Base-by-base conservation (phyloP, 169 alveolate genomes). In the Cyclospora cayetanensis region DNA sequence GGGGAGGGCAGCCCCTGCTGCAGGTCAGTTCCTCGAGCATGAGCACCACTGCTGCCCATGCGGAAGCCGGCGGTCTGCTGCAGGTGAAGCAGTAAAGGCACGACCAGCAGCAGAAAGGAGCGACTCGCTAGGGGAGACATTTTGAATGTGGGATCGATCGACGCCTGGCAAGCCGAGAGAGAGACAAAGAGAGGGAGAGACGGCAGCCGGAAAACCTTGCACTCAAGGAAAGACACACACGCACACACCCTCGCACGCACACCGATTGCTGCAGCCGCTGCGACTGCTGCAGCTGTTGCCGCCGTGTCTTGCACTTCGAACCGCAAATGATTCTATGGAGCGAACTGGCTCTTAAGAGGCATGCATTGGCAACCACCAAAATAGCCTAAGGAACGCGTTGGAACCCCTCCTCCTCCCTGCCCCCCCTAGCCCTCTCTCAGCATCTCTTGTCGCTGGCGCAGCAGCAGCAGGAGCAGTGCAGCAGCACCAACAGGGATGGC, bases 1-100 rank as follows among this genome's bases (percentile, higher is more conserved):
- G 83, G 29, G 46, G 83, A 53, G 83, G 34, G 83, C 53, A 70
- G 83, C 55, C 29, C 55, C 83, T 35, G 83, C 83, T 15, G 83
- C 20, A 70, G 55, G 2, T 70, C 79, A 25, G n/a, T 25, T 29
- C 79, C 79, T 66, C 79, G 4, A 34, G 83, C 34, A 15, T 70
- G 43, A 53, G 83, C 53, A 9, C 83, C 83, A n/a, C n/a, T n/a
- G 55, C 31, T 50, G 34, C 83, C 83, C 43, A 70, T 53, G 27
- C 83, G 72, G 72, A 60, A 60, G 31, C 35, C 72, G n/a, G 72
- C 72, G 27, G 31, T 31, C 31, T 15, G 72, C 31, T 60, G 72
- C 72, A 9, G 34, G 11, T 60, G 35, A 9, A 20, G 72, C 72
- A 20, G n/a, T n/a, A n/a, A n/a, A n/a, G n/a, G 72, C 72, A 20